Conservation (phyloP, 2,329 filamentous ascomycete species). For the Diaporthe nobilis region DNA sequence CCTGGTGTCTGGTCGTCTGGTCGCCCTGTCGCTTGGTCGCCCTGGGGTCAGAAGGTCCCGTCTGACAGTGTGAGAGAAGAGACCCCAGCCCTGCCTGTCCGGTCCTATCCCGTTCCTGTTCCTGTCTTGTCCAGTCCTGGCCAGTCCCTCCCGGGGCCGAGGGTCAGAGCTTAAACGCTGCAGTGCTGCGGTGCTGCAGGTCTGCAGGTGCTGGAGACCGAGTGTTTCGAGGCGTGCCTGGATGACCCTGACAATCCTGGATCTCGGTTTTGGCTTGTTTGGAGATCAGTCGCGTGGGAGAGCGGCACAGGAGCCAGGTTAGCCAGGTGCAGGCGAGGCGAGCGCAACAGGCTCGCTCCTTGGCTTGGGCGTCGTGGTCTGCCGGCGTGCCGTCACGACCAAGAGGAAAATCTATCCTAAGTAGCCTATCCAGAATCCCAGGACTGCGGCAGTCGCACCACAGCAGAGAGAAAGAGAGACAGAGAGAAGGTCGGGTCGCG, state of each 20-base stretch:
- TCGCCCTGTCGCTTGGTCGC: neutral
- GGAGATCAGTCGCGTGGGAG: constrained; percentile 21
- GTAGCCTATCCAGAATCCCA: neutral
- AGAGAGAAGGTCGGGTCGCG: neutral
- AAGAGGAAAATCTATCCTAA: neutral
- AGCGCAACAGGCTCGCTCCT: neutral
- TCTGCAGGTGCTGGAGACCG: constrained; percentile 36
- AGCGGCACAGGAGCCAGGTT: constrained; percentile 25
- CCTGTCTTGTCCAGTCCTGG: constrained; percentile 23
- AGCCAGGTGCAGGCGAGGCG: constrained; percentile 18
- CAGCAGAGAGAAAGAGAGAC: neutral
- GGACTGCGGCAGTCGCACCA: neutral
- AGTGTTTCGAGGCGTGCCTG: constrained; percentile 40
- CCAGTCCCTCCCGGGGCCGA: constrained; percentile 29
- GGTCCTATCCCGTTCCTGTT: constrained; percentile 18
- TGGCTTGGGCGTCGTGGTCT: neutral
- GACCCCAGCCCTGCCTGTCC: constrained; percentile 20
- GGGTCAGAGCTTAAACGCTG: constrained; percentile 29
- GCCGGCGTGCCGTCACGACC: constrained; percentile 21
- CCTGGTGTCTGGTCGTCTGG: neutral
- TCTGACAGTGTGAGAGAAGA: constrained; percentile 23
- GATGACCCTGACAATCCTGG: constrained; percentile 40
- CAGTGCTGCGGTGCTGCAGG: constrained; percentile 24
- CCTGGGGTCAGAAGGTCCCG: constrained; percentile 17
- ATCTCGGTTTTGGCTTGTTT: constrained; percentile 31